Evolutionary conservation across 1,284 basidiomycete species (phyloP).

Genomic region (Cutaneotrichosporon cutaneum): DNA sequence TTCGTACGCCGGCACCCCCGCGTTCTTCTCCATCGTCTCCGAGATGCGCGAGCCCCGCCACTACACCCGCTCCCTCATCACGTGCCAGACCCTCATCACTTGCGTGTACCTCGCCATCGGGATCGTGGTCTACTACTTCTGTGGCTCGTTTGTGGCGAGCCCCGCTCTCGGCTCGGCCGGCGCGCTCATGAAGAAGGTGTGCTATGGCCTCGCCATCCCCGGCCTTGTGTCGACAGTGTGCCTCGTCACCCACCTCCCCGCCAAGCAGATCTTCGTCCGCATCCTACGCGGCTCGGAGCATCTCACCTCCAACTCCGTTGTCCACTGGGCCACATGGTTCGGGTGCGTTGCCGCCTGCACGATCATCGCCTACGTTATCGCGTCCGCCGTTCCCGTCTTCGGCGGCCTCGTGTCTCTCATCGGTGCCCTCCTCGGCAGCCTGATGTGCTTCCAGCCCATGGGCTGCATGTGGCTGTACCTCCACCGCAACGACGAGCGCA

Average conservation of each 20-base stretch:
- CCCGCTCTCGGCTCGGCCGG: slow-evolving; percentile 40
- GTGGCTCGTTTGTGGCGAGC: slow-evolving; percentile 32
- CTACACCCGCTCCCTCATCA: slow-evolving; percentile 28
- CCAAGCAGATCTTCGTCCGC: slow-evolving; percentile 40
- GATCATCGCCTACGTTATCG: slow-evolving; percentile 35
- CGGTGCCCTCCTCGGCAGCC: slow-evolving; percentile 32
- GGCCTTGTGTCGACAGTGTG: slow-evolving; percentile 28
- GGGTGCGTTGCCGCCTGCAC: slow-evolving; percentile 25
- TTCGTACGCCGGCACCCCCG: slow-evolving; percentile 21
- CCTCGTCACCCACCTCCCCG: slow-evolving; percentile 24
- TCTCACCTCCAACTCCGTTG: slow-evolving; percentile 34
- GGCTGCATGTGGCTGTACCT: slow-evolving; percentile 40
- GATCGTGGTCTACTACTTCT: slow-evolving; percentile 37
- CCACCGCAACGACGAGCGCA: slow-evolving; percentile 5
- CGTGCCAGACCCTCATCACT: slow-evolving; percentile 25
- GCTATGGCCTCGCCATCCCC: slow-evolving; percentile 50
- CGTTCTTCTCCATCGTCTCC: slow-evolving; percentile 24
- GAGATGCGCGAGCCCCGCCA: slow-evolving; percentile 35
- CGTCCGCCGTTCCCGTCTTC: slow-evolving; percentile 25
- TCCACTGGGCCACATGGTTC: slow-evolving; percentile 45
- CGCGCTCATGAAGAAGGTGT: slow-evolving; percentile 35
- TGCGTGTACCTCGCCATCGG: slow-evolving; percentile 31
- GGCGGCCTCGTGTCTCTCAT: slow-evolving; percentile 36
- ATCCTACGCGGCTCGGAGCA: slow-evolving; percentile 38
- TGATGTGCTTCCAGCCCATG: slow-evolving; percentile 24